A percentile compares a stretch with the other conserved stretches of the same genome.
Evolutionary conservation across 1,284 basidiomycete genomes (phyloP).

Genomic region (Trichosporon inkin): DNA sequence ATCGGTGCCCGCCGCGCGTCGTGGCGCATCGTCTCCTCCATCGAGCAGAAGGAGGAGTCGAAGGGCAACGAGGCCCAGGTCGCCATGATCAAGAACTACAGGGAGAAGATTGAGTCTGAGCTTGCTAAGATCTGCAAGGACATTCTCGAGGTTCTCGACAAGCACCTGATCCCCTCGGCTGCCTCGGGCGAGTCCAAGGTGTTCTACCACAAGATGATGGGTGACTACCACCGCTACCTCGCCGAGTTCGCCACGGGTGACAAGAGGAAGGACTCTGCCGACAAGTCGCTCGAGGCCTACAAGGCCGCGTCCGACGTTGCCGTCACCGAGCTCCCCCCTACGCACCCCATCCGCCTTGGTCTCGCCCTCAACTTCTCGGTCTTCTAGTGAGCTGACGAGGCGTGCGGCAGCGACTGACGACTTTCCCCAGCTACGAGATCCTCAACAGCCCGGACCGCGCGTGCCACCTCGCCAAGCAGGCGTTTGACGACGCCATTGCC

Average conservation of each 20-base stretch:
- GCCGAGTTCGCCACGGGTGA: slow-evolving; percentile 99
- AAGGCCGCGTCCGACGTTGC: slow-evolving; percentile 99
- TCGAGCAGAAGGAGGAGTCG: slow-evolving; percentile 99
- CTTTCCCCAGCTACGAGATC: slow-evolving; percentile 77
- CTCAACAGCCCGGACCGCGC: slow-evolving; percentile 96
- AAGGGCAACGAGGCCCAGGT: slow-evolving; percentile 99
- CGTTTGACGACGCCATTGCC: slow-evolving; percentile 98
- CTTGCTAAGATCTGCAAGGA: slow-evolving; percentile 99
- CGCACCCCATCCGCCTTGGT: slow-evolving; percentile 98
- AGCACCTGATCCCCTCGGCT: slow-evolving; percentile 98
- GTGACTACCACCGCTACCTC: slow-evolving; percentile 99
- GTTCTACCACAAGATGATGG: slow-evolving; percentile 99
- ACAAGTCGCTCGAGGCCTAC: slow-evolving; percentile 99
- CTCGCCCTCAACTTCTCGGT: slow-evolving; percentile 99
- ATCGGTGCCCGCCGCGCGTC: slow-evolving; percentile 98
- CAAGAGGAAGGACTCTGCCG: slow-evolving; percentile 96
- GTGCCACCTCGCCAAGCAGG: slow-evolving; percentile 99
- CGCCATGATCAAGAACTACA: slow-evolving; percentile 97
- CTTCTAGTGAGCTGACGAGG: slow-evolving; percentile 65
- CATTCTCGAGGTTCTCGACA: slow-evolving; percentile 96
- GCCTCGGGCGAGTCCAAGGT: slow-evolving; percentile 98
- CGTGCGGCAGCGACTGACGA: no score
- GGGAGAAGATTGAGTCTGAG: slow-evolving; percentile 97
- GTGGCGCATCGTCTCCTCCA: slow-evolving; percentile 98
- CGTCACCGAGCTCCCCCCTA: slow-evolving; percentile 94